Percentiles rank a stretch among this genome's conserved stretches.
These are phyloP conservation scores for Antarctomyces pellizariae DNA, from an alignment of 495 filamentous ascomycete species.

Conservation along the genomic window DNA sequence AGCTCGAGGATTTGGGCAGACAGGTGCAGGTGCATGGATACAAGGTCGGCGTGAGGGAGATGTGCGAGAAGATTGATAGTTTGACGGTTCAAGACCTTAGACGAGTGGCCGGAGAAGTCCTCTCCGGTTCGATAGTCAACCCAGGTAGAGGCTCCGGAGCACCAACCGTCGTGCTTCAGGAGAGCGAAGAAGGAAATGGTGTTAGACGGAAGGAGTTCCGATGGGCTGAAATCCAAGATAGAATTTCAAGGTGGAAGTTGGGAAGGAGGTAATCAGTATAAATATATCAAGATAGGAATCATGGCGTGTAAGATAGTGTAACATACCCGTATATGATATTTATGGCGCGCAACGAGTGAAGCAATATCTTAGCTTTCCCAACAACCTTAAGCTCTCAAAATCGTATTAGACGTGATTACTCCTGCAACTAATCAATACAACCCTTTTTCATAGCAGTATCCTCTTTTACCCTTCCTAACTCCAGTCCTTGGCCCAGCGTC, in stretches of 20 bases:
- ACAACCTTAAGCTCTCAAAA: too few species aligned
- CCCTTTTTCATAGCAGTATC: too few species aligned
- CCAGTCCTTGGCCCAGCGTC: too few species aligned
- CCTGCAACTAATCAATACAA: too few species aligned
- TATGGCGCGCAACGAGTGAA: too few species aligned
- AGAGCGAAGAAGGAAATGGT: slow-evolving; percentile 34
- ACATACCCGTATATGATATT: too few species aligned
- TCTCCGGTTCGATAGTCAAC: slow-evolving; percentile 58
- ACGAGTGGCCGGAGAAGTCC: slow-evolving; percentile 58
- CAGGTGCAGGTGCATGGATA: slow-evolving; percentile 89
- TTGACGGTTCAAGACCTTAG: slow-evolving; percentile 64
- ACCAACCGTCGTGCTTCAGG: slow-evolving; percentile 88
- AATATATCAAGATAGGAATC: too few species aligned
- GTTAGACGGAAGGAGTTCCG: slow-evolving; percentile 29
- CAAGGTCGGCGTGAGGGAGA: slow-evolving; percentile 78
- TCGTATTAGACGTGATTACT: too few species aligned
- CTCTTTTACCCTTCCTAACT: too few species aligned
- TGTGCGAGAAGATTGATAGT: slow-evolving; percentile 68
- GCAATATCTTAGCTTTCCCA: too few species aligned
- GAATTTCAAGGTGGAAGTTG: slow-evolving; percentile 63
- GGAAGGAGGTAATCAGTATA: slow-evolving; percentile 48
- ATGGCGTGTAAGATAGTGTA: too few species aligned
- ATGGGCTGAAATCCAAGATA: slow-evolving; percentile 80
- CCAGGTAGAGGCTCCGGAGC: slow-evolving; percentile 58
- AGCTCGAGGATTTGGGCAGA: slow-evolving; percentile 88